Base-by-base conservation (phyloP, 169 alveolate species). In the Ophryocystis elektroscirrha region DNA sequence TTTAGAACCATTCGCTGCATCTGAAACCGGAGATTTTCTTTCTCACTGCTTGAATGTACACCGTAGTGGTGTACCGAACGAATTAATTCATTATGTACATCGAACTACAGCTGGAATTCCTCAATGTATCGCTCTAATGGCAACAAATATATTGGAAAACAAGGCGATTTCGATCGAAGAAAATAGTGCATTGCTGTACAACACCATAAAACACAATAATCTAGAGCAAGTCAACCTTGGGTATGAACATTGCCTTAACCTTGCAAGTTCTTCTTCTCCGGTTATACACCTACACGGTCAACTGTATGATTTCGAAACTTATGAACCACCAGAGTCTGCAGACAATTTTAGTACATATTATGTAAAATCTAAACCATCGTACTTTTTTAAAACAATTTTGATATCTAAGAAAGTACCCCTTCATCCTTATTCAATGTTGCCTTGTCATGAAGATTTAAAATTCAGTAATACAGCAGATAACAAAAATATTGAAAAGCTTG, bases 31-130 rank as follows among this genome's bases (percentile, higher is more conserved):
- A 9, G 55, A 55, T 43, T 68, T 61, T 39, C 51, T 68, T 32
- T 56, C 59, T 25, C 65, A 60, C 50, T 67, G 61, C 50, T 42
- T 62, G 27, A 52, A 60, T 32, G 47, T 59, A 2, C 48, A 47
- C 38, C 50, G 49, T 32, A 60, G 58, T 27, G 58, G 52, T 36
- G 48, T 68, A 32, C 51, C 62, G 20, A 41, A 52, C 24, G 70
- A 51, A 18, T 39, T 68, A 3, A 70, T 68, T 52, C 65, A 63
- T 19, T 68, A 68, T 48, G 77, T 68, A 9, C 74, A 69, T 20
- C 59, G 75, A 29, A 63, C 53, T n/a, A 62, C 75, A 28, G 69
- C 71, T 30, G 76, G 76, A 30, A 36, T 46, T 22, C 65, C 56
- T n/a, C 48, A 57, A 19, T 58, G 51, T 20, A 48, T 57, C 5